Conservation (phyloP, 306 rosid species). For the Comarum palustre region DNA sequence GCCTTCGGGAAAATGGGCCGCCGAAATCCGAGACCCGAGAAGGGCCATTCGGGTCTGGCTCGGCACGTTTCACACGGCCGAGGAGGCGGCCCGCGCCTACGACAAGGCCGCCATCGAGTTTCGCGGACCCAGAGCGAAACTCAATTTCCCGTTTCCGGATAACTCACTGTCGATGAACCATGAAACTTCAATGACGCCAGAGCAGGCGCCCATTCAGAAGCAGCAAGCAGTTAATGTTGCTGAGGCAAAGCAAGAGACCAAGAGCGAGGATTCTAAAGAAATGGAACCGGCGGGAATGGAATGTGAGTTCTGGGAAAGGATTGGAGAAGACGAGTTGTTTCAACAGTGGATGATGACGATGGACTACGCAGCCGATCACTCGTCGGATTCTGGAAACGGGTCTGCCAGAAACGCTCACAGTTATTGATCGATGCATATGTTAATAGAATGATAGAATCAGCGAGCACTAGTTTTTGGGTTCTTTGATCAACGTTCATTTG, state of each 20-base stretch:
- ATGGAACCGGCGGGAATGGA: background rate
- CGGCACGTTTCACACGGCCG: slow-evolving; percentile 71
- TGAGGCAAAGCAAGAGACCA: slow-evolving; percentile 1
- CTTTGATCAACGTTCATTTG: background rate
- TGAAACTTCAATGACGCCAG: background rate
- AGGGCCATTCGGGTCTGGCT: slow-evolving; percentile 76
- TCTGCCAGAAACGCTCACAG: slow-evolving; percentile 35
- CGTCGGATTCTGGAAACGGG: slow-evolving; percentile 43
- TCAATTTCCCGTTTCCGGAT: slow-evolving; percentile 67
- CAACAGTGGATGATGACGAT: slow-evolving; percentile 41
- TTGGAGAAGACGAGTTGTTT: slow-evolving; percentile 42
- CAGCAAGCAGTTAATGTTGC: background rate
- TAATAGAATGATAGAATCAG: too few species aligned
- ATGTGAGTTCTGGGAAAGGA: slow-evolving; percentile 43
- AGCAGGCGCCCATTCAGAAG: background rate
- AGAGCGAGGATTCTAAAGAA: background rate
- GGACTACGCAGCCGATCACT: slow-evolving; percentile 40
- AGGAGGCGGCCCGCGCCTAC: slow-evolving; percentile 85
- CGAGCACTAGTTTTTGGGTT: background rate
- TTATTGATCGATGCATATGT: background rate
- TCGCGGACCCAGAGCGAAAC: slow-evolving; percentile 89
- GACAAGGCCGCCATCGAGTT: slow-evolving; percentile 78
- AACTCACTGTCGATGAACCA: slow-evolving; percentile 35
- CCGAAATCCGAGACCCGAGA: slow-evolving; percentile 85
- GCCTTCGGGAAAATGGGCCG: slow-evolving; percentile 98